Evolutionary conservation across 371 early-diverging fungal species (phyloP), one percentile per base, ranked within the genome.

Genomic region (Rhizomucor pusillus): DNA sequence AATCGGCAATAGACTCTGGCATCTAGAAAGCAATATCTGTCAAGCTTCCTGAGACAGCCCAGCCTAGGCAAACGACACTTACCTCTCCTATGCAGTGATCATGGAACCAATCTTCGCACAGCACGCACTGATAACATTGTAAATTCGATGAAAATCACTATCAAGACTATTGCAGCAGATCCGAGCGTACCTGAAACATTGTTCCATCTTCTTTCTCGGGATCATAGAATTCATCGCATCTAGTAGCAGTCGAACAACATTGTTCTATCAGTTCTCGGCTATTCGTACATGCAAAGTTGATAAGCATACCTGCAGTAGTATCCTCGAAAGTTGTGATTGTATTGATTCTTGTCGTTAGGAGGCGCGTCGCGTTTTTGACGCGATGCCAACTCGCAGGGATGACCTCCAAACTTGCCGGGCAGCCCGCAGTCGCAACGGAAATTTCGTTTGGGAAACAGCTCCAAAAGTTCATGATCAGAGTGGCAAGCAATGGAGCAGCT

Each of bases 31-130:
- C 34, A 49, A 14, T 35, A 25, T 18, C 1, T 44, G 9, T 13
- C 9, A 7, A n/a, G 24, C 47, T 19, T 18, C 24, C 7, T 18
- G 10, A 19, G 19, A 44, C 10, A 44, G 7, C 7, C 44, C 7
- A 19, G 10, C 37, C 10, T 18, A 44, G 44, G 12, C 14, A 13
- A 7, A 44, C 7, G 20, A 46, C 12, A 16, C 65, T 66, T 71
- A 82, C 84, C 29, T 82, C 64, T 33, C 87, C 85, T 55, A 95
- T 90, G 62, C 95, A 95, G 0, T 69, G 61, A 25, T 90, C 87
- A 70, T 94, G 93, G 64, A 86, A 89, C 94, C 90, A 91, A 62
- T 91, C 93, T 60, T 91, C 87, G 65, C 96, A 95, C 0, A 84
- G 54, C 34, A 85, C 65, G 57, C 96, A 95, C 76, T 93, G 48